Percentiles rank a stretch among this genome's conserved stretches.
These are phyloP conservation scores for Heterobasidion occidentale DNA, from an alignment of 1,284 basidiomycete genomes.

Conservation along the genomic window DNA sequence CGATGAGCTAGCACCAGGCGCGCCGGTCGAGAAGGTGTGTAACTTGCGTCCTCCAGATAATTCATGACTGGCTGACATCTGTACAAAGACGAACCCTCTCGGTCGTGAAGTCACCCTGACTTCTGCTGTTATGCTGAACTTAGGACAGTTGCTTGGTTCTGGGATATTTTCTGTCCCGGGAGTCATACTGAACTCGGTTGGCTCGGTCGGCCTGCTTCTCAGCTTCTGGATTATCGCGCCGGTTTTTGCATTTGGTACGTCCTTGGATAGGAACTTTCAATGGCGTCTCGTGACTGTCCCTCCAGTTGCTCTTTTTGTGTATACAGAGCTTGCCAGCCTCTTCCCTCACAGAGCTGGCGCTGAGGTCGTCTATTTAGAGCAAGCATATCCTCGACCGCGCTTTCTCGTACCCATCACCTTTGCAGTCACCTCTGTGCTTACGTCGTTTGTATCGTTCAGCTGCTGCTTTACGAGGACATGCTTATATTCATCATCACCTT, in stretches of 20 bases:
- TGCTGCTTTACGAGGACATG: neutral
- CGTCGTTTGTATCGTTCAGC: slow-evolving; percentile 20
- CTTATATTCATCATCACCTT: neutral
- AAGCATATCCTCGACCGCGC: slow-evolving; percentile 30
- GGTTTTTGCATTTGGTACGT: slow-evolving; percentile 24
- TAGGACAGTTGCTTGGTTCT: slow-evolving; percentile 34
- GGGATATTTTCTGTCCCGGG: slow-evolving; percentile 36
- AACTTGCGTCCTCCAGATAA: neutral
- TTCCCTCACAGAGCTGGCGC: slow-evolving; percentile 42
- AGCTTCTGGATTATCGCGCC: slow-evolving; percentile 37
- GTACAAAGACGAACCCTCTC: slow-evolving; percentile 23
- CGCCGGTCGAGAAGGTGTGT: slow-evolving; percentile 1
- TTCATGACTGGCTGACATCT: neutral
- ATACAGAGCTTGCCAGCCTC: slow-evolving; percentile 19
- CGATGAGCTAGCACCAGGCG: neutral
- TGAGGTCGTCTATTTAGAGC: slow-evolving; percentile 37
- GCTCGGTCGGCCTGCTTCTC: slow-evolving; percentile 33
- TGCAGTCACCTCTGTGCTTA: slow-evolving; percentile 32
- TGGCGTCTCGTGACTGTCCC: neutral
- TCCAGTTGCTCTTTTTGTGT: slow-evolving; percentile 17
- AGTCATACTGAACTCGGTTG: slow-evolving; percentile 30
- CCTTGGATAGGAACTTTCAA: neutral
- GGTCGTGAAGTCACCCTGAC: slow-evolving; percentile 33
- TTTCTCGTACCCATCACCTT: slow-evolving; percentile 31
- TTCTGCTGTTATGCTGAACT: slow-evolving; percentile 27